These are phyloP conservation scores for Phialocephala sp. DNA, from an alignment of 2,329 filamentous ascomycete genomes.

Conservation along the genomic window DNA sequence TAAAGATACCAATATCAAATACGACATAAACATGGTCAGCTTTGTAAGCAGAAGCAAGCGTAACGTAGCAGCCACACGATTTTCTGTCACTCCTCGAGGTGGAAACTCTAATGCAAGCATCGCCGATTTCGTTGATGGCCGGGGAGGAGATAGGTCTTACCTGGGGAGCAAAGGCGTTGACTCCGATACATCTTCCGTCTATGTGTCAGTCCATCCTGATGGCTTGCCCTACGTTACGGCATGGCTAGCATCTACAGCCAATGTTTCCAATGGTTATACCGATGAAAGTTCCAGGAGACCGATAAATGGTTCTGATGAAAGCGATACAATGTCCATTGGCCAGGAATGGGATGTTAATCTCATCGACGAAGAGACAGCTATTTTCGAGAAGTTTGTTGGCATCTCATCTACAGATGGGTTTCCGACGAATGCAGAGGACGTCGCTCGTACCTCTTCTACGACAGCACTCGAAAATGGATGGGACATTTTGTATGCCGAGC, in stretches of 20 bases:
- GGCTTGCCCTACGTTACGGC: constrained; percentile 64
- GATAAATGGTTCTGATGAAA: not conserved
- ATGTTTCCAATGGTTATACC: constrained; percentile 38
- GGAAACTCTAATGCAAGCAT: constrained; percentile 51
- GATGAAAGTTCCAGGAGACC: constrained; percentile 41
- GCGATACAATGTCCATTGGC: constrained; percentile 56
- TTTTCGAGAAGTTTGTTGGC: constrained; percentile 66
- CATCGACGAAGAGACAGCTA: constrained; percentile 54
- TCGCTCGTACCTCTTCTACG: constrained; percentile 51
- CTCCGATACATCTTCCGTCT: constrained; percentile 55
- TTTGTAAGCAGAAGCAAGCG: constrained; percentile 28
- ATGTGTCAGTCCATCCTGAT: constrained; percentile 63
- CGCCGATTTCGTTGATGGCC: constrained; percentile 67
- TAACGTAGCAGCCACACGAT: constrained; percentile 25
- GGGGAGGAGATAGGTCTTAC: constrained; percentile 64
- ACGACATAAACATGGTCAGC: constrained; percentile 62
- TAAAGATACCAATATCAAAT: constrained; percentile 55
- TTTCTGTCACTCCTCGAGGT: constrained; percentile 21
- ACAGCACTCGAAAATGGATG: constrained; percentile 22
- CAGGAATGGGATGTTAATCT: constrained; percentile 59
- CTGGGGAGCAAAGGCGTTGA: constrained; percentile 58
- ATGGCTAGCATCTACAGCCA: constrained; percentile 56
- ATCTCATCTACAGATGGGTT: constrained; percentile 68
- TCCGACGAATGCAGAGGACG: constrained; percentile 54
- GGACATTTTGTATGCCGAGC: constrained; percentile 16